Evolutionary conservation across 2,329 filamentous ascomycete genomes (phyloP), one percentile per base, ranked within the genome.

Genomic region (Trichoderma guizhouense): DNA sequence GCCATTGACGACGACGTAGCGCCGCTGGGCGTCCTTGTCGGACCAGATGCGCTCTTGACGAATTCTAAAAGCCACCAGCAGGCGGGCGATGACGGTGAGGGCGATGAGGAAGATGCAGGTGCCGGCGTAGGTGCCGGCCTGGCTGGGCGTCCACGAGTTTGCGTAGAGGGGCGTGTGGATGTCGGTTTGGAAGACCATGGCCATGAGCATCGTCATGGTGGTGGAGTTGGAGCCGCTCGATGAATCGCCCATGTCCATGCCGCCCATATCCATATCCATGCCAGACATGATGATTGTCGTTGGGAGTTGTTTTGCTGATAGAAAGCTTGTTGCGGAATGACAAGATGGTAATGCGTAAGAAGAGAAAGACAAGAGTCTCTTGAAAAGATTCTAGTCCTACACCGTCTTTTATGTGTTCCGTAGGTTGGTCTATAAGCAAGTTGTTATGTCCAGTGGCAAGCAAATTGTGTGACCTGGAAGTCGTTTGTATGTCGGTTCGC

Each of bases 21-120:
- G 89, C 71, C 94, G 90, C 71, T 91, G 87, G 77, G 93, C 84
- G 76, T 95, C 93, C 34, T 83, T 83, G 79, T 93, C 90, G 61
- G 92, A 82, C 91, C 93, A 97, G 58, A 85, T 83, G 75, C 84
- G 79, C 81, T 87, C 88, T 80, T 83, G 87, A 81, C 84, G 89
- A 83, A 83, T 89, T 79, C 93, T 94, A 76, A 88, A 84, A 3
- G 94, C 94, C 65, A 95, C 83, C 18, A 97, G 85, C 24, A 85
- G 83, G 67, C 95, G 92, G 78, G 91, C 90, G 71, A 92, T 78
- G 73, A 91, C 85, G 73, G 90, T 91, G 66, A 98, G 90, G 58
- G 92, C 76, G 79, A 97, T 90, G 72, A 98, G 87, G 83, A 98
- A 98, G 80, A 98, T 93, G 84, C 95, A 97, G 32, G 94, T 97